phyloP scores from a whole-genome alignment of 2,329 filamentous ascomycete species.

The Talaromyces funiculosus region DNA sequence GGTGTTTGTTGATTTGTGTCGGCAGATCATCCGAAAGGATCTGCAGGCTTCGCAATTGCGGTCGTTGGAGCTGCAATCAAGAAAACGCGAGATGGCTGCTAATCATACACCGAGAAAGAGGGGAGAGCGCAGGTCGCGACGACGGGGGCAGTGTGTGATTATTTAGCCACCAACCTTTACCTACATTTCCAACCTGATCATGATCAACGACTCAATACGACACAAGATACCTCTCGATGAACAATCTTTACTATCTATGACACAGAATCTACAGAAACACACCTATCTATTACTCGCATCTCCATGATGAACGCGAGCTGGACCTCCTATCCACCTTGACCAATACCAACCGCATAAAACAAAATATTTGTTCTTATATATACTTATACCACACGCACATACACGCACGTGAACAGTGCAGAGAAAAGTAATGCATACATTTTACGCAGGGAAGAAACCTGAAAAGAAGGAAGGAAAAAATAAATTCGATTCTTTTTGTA shows the following conservation, averaged over 20 bases:
- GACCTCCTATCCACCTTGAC: neutral
- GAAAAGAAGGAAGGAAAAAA: neutral
- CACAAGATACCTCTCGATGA: neutral
- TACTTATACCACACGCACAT: neutral
- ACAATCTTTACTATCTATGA: neutral
- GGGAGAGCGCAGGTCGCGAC: slow-evolving; percentile 27
- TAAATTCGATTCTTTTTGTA: neutral
- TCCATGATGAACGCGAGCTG: neutral
- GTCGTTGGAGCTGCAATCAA: slow-evolving; percentile 23
- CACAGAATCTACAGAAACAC: neutral
- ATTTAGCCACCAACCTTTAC: slow-evolving; percentile 20
- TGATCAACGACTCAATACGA: slow-evolving; percentile 1
- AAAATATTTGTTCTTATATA: slow-evolving; percentile 1
- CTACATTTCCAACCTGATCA: neutral
- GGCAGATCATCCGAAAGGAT: slow-evolving; percentile 74
- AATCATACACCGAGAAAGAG: slow-evolving; percentile 33
- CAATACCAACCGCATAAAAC: neutral
- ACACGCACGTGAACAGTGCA: neutral
- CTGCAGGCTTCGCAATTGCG: slow-evolving; percentile 31
- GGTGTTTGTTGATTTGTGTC: slow-evolving; percentile 77
- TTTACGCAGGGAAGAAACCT: neutral
- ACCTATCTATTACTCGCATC: neutral
- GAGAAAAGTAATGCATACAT: slow-evolving; percentile 3
- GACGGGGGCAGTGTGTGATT: slow-evolving; percentile 36
- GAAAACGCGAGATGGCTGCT: slow-evolving; percentile 32